These are phyloP conservation scores for Bertia moriformis DNA, from an alignment of 2,329 filamentous ascomycete species.

Conservation along the genomic window DNA sequence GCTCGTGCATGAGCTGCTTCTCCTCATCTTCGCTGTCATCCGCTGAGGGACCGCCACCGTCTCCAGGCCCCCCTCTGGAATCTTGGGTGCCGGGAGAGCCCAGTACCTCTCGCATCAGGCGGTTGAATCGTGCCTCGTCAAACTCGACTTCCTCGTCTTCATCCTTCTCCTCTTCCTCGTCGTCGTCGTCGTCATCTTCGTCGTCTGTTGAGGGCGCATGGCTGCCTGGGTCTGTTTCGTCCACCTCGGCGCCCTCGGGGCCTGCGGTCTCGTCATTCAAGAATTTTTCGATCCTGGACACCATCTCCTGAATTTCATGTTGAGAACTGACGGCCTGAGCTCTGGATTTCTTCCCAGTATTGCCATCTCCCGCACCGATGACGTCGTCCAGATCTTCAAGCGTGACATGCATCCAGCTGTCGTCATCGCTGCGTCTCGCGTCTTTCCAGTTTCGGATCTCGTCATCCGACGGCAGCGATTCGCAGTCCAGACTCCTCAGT, in stretches of 20 bases:
- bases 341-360: conserved; percentile 57
- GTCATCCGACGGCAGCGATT: conserved; percentile 56
- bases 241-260: conserved; percentile 61
- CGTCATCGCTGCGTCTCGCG: conserved; percentile 56
- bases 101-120: conserved; percentile 86
- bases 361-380: no score
- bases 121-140: conserved; percentile 70
- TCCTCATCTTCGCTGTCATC: conserved; percentile 5
- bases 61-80: conserved; percentile 6
- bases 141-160: conserved; percentile 68
- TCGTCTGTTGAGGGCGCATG: conserved; percentile 33
- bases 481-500: conserved; percentile 24
- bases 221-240: conserved; percentile 37
- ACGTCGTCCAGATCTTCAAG: conserved; percentile 87
- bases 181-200: conserved; percentile 33
- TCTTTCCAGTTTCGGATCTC: conserved; percentile 62
- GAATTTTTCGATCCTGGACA: conserved; percentile 84
- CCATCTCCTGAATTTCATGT: conserved; percentile 83
- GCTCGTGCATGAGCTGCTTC: no score
- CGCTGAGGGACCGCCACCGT: conserved; percentile 7
- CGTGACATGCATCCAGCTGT: conserved; percentile 83
- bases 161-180: no score
- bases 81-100: conserved; percentile 9
- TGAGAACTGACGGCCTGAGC: conserved; percentile 18
- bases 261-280: conserved; percentile 74